A percentile compares a stretch with the other conserved stretches of the same genome.
Conservation (phyloP, 2,329 filamentous ascomycete genomes). For the Colletotrichum kahawae region DNA sequence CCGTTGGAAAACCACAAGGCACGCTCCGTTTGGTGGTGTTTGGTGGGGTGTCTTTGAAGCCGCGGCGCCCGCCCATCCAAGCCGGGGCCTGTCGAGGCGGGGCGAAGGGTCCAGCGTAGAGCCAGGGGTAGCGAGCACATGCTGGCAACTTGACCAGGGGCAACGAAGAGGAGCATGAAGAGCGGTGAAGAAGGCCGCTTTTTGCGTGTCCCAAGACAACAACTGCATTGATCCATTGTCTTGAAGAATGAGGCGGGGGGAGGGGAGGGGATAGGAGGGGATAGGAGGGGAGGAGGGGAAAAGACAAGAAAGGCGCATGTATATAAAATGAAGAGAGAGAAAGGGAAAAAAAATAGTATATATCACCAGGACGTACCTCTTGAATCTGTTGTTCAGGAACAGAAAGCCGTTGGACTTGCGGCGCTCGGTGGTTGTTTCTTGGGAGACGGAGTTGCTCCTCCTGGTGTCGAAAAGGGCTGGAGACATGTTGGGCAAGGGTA, state of each 20-base stretch:
- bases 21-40: neutral
- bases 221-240: neutral
- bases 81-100: constrained; percentile 1
- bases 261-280: neutral
- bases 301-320: neutral
- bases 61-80: constrained; percentile 5
- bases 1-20: neutral
- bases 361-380: constrained; percentile 3
- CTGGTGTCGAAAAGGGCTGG: constrained; percentile 15
- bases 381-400: constrained; percentile 20
- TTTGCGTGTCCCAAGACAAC: neutral
- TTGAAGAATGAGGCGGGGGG: neutral
- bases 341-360: neutral
- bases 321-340: neutral
- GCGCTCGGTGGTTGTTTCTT: neutral
- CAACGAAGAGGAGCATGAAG: neutral
- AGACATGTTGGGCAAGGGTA: constrained; percentile 16
- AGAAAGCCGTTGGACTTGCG: constrained; percentile 20
- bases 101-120: constrained; percentile 11
- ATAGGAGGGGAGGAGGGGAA: neutral
- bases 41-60: neutral
- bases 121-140: constrained; percentile 7
- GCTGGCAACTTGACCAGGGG: neutral
- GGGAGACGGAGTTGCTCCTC: neutral
- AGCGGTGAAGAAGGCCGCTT: constrained; percentile 6